Evolutionary conservation across 2,329 filamentous ascomycete species (phyloP), one percentile per base, ranked within the genome.

Genomic region (Cladobotryum mycophilum): DNA sequence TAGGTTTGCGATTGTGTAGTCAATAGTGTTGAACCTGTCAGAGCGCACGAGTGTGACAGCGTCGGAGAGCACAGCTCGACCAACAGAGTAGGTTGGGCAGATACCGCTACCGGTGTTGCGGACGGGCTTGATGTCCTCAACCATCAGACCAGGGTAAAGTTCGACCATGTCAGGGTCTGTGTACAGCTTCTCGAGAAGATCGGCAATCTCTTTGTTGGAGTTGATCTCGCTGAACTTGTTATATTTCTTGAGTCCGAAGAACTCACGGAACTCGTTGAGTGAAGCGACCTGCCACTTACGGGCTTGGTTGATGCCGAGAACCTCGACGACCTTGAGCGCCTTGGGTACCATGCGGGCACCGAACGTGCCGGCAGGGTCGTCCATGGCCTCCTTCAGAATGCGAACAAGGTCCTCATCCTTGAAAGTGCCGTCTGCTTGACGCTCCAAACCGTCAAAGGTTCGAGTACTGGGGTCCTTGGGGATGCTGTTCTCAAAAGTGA

Each of bases 91-190:
- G 0, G 73, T 75, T 1, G 72, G 74, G 47, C 72, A 74, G 17
- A 80, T 70, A 15, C 78, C 78, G 47, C 71, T 74, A 2, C 79
- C 79, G 1, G 80, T 72, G 41, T 70, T 64, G 51, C 75, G 73
- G 1, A 70, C 67, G 1, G 72, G 69, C 60, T 82, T 82, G 30
- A 71, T 68, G 47, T 80, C 74, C 60, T 84, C 81, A n/a, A 78
- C 70, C 54, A 86, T 76, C 1, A 88, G 67, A 9, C 85, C 85
- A 0, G 84, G 84, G 59, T 88, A 88, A 5, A 88, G 70, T 60
- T 88, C 85, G 12, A 88, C 80, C 61, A 78, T 79, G 56, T 86
- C 83, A 0, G 82, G 81, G 44, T 82, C 73, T 18, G 76, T 74
- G 64, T 86, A 86, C 12, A 86, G 67, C 56, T 79, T 72, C 53